These are phyloP conservation scores for Cydonia oblonga DNA, from an alignment of 331 rosid genomes.

Conservation along the genomic window DNA sequence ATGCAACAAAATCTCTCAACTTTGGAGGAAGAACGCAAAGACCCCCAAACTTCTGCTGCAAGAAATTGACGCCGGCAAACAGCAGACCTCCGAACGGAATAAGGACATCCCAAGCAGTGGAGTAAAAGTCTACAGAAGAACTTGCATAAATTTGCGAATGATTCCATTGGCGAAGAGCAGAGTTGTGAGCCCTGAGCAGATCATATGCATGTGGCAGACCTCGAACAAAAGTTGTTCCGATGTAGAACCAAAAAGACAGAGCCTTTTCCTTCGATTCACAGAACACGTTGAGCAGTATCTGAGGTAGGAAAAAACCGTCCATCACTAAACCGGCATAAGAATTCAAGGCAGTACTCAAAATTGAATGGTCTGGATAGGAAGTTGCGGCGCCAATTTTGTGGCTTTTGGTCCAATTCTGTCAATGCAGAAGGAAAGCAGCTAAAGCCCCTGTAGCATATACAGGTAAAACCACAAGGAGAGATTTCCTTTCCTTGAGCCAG, in stretches of 20 bases:
- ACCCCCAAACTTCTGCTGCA: slow-evolving; percentile 57
- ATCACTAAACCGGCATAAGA: slow-evolving; percentile 45
- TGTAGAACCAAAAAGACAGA: slow-evolving; percentile 33
- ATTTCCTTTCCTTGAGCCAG: slow-evolving; percentile 31
- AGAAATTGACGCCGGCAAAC: slow-evolving; percentile 34
- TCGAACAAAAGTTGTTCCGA: slow-evolving; percentile 48
- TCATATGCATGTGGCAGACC: slow-evolving; percentile 46
- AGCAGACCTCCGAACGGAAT: slow-evolving; percentile 31
- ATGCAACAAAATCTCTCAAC: slow-evolving; percentile 12
- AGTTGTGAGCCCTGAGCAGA: slow-evolving; percentile 26
- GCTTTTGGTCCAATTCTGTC: slow-evolving; percentile 8
- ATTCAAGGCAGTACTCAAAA: slow-evolving; percentile 31
- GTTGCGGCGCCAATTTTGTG: background rate
- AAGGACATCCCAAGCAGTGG: slow-evolving; percentile 40
- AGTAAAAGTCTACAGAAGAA: slow-evolving; percentile 33
- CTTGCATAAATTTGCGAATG: slow-evolving; percentile 25
- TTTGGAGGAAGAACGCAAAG: slow-evolving; percentile 28
- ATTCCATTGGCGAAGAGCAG: background rate
- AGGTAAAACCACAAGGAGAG: slow-evolving; percentile 18
- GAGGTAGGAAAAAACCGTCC: slow-evolving; percentile 54
- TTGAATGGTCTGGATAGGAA: slow-evolving; percentile 4
- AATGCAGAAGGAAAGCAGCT: slow-evolving; percentile 16
- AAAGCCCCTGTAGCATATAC: slow-evolving; percentile 31
- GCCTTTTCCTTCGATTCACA: slow-evolving; percentile 20
- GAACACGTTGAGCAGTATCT: slow-evolving; percentile 36